Conservation (phyloP, 2,329 filamentous ascomycete species). For the Tolypocladium album region DNA sequence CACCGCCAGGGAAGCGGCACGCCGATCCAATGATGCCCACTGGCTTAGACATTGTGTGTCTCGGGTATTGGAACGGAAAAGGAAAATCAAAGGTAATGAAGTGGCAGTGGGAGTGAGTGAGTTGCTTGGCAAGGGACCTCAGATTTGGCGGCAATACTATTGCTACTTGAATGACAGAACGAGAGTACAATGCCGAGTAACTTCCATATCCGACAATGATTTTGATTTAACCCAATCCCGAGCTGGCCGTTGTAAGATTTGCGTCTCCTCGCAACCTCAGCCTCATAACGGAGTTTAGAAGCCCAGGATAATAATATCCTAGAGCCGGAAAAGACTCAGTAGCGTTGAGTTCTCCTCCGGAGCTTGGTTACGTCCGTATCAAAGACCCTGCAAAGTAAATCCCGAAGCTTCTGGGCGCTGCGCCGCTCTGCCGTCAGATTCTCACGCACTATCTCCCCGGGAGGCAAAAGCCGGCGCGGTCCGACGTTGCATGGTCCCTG, state of each 20-base stretch:
- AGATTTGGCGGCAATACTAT: background rate
- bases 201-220: background rate
- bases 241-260: background rate
- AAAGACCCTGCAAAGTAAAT: background rate
- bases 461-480: background rate
- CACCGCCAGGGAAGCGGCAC: conserved; percentile 25
- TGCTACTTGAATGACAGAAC: background rate
- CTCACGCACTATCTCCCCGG: background rate
- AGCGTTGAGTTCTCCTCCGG: background rate
- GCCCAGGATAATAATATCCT: background rate
- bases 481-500: background rate
- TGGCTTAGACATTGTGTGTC: conserved; percentile 13
- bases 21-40: conserved; percentile 29
- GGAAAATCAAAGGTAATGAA: background rate
- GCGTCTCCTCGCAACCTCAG: background rate
- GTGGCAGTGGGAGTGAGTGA: background rate
- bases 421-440: too few species aligned
- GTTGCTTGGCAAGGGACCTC: background rate
- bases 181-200: background rate
- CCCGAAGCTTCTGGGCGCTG: background rate
- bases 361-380: background rate
- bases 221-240: background rate
- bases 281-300: background rate
- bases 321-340: background rate
- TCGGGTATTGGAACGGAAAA: background rate